A percentile compares a stretch with the other conserved stretches of the same genome.
phyloP scores from a whole-genome alignment of 305 asterid genomes.

The Fraxinus sp. region DNA sequence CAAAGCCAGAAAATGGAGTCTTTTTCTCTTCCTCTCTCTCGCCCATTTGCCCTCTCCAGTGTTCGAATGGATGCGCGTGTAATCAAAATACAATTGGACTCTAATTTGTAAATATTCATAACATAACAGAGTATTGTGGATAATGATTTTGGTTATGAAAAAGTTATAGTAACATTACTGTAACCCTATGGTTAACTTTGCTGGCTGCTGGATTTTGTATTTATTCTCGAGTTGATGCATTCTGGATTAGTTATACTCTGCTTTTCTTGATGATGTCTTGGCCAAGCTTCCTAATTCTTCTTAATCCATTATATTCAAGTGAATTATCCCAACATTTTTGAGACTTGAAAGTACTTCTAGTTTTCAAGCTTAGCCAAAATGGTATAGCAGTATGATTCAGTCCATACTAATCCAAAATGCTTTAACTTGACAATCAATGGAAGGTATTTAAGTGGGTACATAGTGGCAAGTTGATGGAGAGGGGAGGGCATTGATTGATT shows the following conservation, averaged over 20 bases:
- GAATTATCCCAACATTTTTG: too few species aligned
- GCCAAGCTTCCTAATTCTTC: neutral
- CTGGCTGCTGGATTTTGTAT: neutral
- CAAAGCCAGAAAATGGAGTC: slow-evolving; percentile 39
- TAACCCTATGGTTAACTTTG: neutral
- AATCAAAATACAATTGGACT: neutral
- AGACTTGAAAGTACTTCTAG: too few species aligned
- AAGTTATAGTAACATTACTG: neutral
- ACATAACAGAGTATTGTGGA: neutral
- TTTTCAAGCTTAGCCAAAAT: neutral
- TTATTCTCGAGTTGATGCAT: too few species aligned
- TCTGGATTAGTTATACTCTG: too few species aligned
- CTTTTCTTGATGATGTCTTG: too few species aligned
- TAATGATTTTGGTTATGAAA: neutral
- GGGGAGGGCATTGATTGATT: slow-evolving; percentile 26
- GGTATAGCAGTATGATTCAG: neutral
- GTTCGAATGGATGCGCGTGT: neutral
- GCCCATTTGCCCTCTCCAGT: neutral
- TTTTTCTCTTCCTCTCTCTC: neutral
- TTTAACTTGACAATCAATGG: slow-evolving; percentile 22
- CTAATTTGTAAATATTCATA: neutral
- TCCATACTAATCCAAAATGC: neutral
- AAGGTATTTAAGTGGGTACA: neutral
- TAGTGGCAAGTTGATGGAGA: slow-evolving; percentile 15
- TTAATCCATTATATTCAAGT: neutral